Evolutionary conservation across 768 basidiomycete genomes (phyloP), one percentile per base, ranked within the genome.

Genomic region (Pisolithus tinctorius): DNA sequence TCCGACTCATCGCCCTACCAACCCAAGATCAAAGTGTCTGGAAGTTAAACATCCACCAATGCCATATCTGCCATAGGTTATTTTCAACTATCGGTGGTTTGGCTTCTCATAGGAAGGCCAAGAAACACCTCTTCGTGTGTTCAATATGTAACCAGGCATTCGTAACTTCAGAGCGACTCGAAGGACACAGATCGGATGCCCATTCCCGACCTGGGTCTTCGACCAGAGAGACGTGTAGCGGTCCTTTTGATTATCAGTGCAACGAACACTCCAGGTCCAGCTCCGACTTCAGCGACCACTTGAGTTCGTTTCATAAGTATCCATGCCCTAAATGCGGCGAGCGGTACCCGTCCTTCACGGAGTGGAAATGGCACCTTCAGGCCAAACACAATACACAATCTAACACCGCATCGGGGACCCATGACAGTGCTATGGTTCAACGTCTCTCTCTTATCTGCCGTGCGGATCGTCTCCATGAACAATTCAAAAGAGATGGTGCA

Each of bases 291-390:
- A 55, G 64, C 39, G 46, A 16, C 3, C 64, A 66, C 34, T 53
- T 49, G 30, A 44, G 57, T 9, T 48, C 58, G 37, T 65, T 62
- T 30, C 53, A 41, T 31, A 55, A 50, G 46, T 48, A 66, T 44
- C 3, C 62, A 14, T 65, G 64, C 45, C 64, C 64, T 10, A 64
- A 62, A 41, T 65, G 64, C 51, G 45, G 20, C 40, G n/a, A 52
- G 44, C 10, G 52, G 4, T 65, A 34, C 16, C 46, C 58, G 40
- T 60, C 64, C 25, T 61, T 65, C 25, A 0, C 58, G 13, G 64
- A 65, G 39, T 66, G 64, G 64, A 65, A 65, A 27, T 13, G 47
- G 27, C 64, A 65, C 40, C 62, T 64, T 49, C 60, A 62, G 42
- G 45, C 44, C 40, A 53, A 43, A 26, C 64, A 66, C 26, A 53